A percentile compares a stretch with the other conserved stretches of the same genome.
Conservation (phyloP, 1,284 basidiomycete genomes). For the Naganishia sp. region DNA sequence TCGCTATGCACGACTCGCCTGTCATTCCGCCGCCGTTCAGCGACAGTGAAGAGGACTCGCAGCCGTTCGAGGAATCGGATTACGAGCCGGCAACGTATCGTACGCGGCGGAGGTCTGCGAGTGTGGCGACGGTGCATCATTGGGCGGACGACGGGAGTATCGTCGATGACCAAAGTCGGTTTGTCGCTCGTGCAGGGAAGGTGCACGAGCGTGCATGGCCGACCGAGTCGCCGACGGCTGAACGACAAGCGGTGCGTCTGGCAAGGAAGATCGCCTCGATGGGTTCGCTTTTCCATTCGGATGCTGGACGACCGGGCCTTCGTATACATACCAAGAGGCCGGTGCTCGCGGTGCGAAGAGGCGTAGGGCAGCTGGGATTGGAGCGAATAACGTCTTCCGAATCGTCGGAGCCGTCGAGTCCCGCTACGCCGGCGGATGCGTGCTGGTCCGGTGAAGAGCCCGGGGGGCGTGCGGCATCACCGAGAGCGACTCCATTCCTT, state of each 20-base stretch:
- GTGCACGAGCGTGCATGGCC: neutral
- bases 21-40: slow-evolving; percentile 2
- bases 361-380: neutral
- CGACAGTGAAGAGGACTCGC: neutral
- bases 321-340: neutral
- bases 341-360: neutral
- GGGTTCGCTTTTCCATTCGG: slow-evolving; percentile 6
- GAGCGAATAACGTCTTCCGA: neutral
- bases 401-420: neutral
- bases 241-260: neutral
- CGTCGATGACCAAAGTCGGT: no score
- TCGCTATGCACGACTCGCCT: slow-evolving; percentile 11
- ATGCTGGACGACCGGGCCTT: neutral
- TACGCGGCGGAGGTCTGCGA: neutral
- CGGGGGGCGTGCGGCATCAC: neutral
- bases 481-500: neutral
- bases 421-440: neutral
- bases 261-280: slow-evolving; percentile 14
- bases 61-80: neutral
- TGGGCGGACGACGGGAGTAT: no score
- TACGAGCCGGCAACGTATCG: neutral
- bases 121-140: neutral
- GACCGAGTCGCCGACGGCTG: neutral
- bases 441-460: neutral
- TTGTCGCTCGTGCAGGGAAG: neutral